Evolutionary conservation across 1,284 basidiomycete genomes (phyloP), one percentile per base, ranked within the genome.

Genomic region (Rugiboletus extremiorientalis): DNA sequence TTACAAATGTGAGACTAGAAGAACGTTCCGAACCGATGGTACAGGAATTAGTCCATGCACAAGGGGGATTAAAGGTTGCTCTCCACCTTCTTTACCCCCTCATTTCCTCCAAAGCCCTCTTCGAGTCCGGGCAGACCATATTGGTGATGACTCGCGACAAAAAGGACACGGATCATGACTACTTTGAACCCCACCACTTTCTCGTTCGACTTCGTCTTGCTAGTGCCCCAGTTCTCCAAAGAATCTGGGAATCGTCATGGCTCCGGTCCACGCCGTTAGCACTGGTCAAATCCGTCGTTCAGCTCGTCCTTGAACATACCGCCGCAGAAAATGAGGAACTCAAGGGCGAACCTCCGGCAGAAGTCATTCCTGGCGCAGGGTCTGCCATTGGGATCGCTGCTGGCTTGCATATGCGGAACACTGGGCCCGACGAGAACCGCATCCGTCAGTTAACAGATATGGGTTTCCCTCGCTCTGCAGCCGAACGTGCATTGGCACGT

Each of bases 381-480:
- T 63, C 73, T 40, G 62, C 70, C 18, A 63, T 71, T 48, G 71
- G 72, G 23, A 68, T 66, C 15, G 64, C 65, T 50, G 55, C 77
- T 49, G 73, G 80, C 30, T 77, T 82, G 23, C 74, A 72, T 52
- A 70, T 74, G 59, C 73, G 66, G 25, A 64, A 78, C 22, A 70
- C 80, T 52, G 83, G 83, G 5, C 85, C 89, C 0, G 91, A 93
- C 66, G 90, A 93, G 66, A 81, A 79, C 54, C 84, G 88, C 31
- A 84, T 98, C 46, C 83, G 85, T 49, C 89, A 94, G 65, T 79
- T 99, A 49, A 88, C 87, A 20, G 96, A 99, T 64, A 99, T 99
- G 97, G 97, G 97, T 50, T 99, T 99, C 76, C 86, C 91, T 28
- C 85, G 93, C 12, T 83, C 84, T 41, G 91, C 93, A 6, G 92